Base-by-base conservation (phyloP, 495 filamentous ascomycete genomes). In the Talaromyces adpressus region DNA sequence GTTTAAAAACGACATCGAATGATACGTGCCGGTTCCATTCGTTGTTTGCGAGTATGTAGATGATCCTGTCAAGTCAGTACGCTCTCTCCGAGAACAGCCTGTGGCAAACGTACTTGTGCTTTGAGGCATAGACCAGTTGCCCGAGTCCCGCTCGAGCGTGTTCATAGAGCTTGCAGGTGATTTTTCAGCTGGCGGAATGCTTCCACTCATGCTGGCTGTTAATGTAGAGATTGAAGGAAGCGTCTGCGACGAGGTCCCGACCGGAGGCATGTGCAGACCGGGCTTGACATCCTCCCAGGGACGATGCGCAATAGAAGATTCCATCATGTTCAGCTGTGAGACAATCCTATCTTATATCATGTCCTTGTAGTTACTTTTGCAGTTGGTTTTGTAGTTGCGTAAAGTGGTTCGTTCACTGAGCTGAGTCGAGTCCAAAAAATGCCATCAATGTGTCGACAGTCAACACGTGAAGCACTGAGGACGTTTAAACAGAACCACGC, bases 11-110 rank as follows among this genome's bases (percentile, higher is more conserved):
- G 77, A 77, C 34, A 81, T 74, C 4, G 78, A 73, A 30, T 79
- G 77, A 67, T 83, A 82, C 57, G 81, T 81, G 64, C 75, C 73
- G 14, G 77, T 79, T 59, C 77, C 76, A 66, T 79, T 82, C 45
- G 75, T 77, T 6, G 76, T 66, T 32, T 78, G 82, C 14, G 82
- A 84, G 66, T 84, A 84, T 49, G 80, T 81, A 9, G 82, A 84
- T 7, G 82, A 84, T 67, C 81, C 81, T 84, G 67, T 18, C 58
- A 53, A 27, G 70, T 75, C 69, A 76, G 72, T 62, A 71, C 57
- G 51, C 18, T 6, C 61, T 23, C 18, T 23, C 51, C 39, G 18
- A 1, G 51, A 49, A 32, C 27, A 63, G 59, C 59, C 56, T 27
- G 39, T 56, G 56, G 29, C 41, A 65, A 54, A 67, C 77, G 62